These are phyloP conservation scores for Odonthalia washingtoniensis DNA, from an alignment of 31 red algal genomes.

Conservation along the genomic window DNA sequence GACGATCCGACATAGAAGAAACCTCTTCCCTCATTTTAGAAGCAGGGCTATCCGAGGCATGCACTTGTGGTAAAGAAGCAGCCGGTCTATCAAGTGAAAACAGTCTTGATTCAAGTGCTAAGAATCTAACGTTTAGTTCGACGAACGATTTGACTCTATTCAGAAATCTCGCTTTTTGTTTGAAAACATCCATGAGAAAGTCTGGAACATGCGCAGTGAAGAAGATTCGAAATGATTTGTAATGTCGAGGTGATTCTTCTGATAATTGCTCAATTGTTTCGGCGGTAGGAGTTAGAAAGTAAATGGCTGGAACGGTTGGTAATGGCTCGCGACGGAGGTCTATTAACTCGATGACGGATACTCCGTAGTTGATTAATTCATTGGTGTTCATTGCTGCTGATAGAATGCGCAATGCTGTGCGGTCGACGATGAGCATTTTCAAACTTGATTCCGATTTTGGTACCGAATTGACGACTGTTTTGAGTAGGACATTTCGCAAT, in stretches of 20 bases:
- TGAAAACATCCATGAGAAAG: slow-evolving; percentile 72
- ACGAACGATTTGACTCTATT: slow-evolving; percentile 71
- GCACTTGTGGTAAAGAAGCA: slow-evolving; percentile 65
- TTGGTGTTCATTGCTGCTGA: slow-evolving; percentile 76
- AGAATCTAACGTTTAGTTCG: slow-evolving; percentile 85
- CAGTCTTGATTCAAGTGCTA: slow-evolving; percentile 81
- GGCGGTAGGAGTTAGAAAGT: slow-evolving; percentile 82
- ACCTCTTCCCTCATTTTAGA: slow-evolving; percentile 61
- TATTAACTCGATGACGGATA: slow-evolving; percentile 88
- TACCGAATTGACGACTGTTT: background rate
- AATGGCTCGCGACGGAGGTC: slow-evolving; percentile 88
- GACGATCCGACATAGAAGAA: slow-evolving; percentile 59
- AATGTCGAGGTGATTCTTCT: slow-evolving; percentile 72
- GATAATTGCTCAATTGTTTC: slow-evolving; percentile 74
- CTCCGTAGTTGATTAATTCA: slow-evolving; percentile 87
- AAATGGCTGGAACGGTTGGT: slow-evolving; percentile 83
- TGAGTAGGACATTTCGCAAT: background rate
- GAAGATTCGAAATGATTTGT: slow-evolving; percentile 92
- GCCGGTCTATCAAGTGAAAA: slow-evolving; percentile 87
- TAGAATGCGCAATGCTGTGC: slow-evolving; percentile 80
- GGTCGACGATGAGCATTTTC: slow-evolving; percentile 93
- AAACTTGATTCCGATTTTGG: background rate
- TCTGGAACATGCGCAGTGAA: slow-evolving; percentile 82
- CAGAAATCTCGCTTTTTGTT: slow-evolving; percentile 63
- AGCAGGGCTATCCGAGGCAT: slow-evolving; percentile 22